A percentile compares a stretch with the other conserved stretches of the same genome.
Conservation (phyloP, 78 protist genomes). For the Speleostelium caveatum region DNA sequence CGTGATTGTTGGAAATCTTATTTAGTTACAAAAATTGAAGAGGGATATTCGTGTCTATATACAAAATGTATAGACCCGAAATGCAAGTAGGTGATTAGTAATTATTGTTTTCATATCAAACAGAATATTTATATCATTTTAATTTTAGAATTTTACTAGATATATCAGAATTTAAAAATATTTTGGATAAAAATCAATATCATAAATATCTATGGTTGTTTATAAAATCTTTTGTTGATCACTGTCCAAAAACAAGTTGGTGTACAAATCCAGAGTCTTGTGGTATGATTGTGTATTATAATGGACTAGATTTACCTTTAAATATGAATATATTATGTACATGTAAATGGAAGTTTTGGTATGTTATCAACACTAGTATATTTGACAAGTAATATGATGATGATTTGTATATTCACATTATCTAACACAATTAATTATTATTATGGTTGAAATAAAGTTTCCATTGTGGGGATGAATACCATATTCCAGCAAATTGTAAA, state of each 20-base stretch:
- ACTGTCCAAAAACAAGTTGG: slow-evolving; percentile 33
- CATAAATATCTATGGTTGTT: slow-evolving; percentile 8
- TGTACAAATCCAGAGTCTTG: slow-evolving; percentile 41
- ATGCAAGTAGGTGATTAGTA: slow-evolving; percentile 33
- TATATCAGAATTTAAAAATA: background rate
- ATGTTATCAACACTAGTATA: too few relatives aligned
- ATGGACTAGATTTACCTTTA: slow-evolving; percentile 20
- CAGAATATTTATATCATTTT: background rate
- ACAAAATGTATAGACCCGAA: slow-evolving; percentile 41
- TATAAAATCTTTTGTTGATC: slow-evolving; percentile 42
- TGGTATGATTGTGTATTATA: background rate
- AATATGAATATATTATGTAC: slow-evolving; percentile 29
- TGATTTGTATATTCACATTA: background rate
- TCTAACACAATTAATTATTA: slow-evolving; percentile 1
- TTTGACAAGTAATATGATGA: too few relatives aligned
- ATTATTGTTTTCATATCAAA: too few relatives aligned
- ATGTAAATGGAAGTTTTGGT: slow-evolving; percentile 59
- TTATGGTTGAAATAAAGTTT: background rate
- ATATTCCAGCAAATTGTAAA: slow-evolving; percentile 11
- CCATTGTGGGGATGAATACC: slow-evolving; percentile 58
- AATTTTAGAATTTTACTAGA: background rate
- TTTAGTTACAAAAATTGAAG: slow-evolving; percentile 1
- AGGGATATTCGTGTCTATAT: slow-evolving; percentile 11
- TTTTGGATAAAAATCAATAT: background rate
- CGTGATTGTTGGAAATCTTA: slow-evolving; percentile 27